Percentiles rank a stretch among this genome's conserved stretches.
phyloP scores from a whole-genome alignment of 1,284 basidiomycete genomes.

The Cryptococcus sp. region DNA sequence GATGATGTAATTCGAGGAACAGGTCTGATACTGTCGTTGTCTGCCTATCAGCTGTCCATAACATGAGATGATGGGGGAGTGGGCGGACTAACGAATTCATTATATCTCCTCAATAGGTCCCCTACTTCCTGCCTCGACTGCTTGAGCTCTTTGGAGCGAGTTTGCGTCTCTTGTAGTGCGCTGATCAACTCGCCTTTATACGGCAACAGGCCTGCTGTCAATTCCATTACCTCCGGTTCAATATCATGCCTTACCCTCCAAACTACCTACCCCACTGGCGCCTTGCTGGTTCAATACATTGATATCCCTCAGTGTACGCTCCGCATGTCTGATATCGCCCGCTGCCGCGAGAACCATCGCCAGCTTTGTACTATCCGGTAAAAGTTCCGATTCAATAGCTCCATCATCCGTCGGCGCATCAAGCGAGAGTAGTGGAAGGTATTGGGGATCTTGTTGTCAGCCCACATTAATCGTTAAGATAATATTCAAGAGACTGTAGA shows the following conservation, averaged over 20 bases:
- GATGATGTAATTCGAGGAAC: slow-evolving; percentile 38
- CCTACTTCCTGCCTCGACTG: slow-evolving; percentile 20
- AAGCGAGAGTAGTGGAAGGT: slow-evolving; percentile 28
- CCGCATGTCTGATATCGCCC: slow-evolving; percentile 32
- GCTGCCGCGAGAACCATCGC: slow-evolving; percentile 36
- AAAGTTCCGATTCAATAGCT: slow-evolving; percentile 16
- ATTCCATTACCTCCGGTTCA: not conserved
- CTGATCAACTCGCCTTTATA: slow-evolving; percentile 18
- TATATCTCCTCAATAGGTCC: slow-evolving; percentile 28
- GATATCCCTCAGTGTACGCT: slow-evolving; percentile 39
- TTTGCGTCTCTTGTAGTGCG: slow-evolving; percentile 7
- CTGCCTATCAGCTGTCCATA: slow-evolving; percentile 11
- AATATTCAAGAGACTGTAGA: not conserved
- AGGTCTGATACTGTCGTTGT: slow-evolving; percentile 38
- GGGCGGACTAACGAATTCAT: slow-evolving; percentile 30
- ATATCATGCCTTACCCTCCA: slow-evolving; percentile 28
- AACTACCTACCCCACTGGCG: slow-evolving; percentile 31
- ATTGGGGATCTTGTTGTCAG: slow-evolving; percentile 24
- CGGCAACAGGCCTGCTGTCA: slow-evolving; percentile 22
- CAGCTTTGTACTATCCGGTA: slow-evolving; percentile 26
- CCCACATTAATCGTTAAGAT: not conserved
- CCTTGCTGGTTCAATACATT: slow-evolving; percentile 25
- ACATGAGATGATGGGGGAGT: not conserved
- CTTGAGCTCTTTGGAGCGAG: slow-evolving; percentile 12
- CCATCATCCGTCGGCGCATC: slow-evolving; percentile 2